Conservation (phyloP, 768 basidiomycete species). For the Guyanaporus albipodus region DNA sequence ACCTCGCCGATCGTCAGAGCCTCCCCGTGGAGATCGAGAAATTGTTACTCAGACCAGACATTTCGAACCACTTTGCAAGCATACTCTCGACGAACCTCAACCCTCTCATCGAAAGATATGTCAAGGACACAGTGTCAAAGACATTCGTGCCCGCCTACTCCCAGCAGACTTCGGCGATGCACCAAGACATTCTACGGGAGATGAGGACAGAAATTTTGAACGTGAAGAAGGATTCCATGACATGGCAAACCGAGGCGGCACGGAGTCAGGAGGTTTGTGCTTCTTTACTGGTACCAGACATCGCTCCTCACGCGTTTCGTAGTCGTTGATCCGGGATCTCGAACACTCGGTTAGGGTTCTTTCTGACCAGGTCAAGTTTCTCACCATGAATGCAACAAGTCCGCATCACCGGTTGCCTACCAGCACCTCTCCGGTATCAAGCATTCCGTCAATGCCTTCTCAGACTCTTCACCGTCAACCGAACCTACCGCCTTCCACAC, state of each 20-base stretch:
- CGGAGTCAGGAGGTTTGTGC: slow-evolving; percentile 70
- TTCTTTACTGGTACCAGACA: background rate
- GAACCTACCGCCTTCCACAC: slow-evolving; percentile 37
- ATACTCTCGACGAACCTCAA: slow-evolving; percentile 68
- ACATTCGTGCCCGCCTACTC: slow-evolving; percentile 73
- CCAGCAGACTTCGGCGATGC: slow-evolving; percentile 69
- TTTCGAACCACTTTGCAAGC: slow-evolving; percentile 72
- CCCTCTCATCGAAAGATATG: slow-evolving; percentile 74
- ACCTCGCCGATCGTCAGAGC: slow-evolving; percentile 40
- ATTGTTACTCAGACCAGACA: slow-evolving; percentile 68
- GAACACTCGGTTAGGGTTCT: slow-evolving; percentile 73
- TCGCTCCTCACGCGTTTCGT: slow-evolving; percentile 9
- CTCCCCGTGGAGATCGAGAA: slow-evolving; percentile 79
- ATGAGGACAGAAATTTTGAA: slow-evolving; percentile 70
- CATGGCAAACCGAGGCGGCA: slow-evolving; percentile 78
- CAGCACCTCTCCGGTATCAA: slow-evolving; percentile 33
- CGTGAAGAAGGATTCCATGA: slow-evolving; percentile 74
- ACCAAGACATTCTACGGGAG: slow-evolving; percentile 76
- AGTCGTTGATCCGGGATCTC: slow-evolving; percentile 76
- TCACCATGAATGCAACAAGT: slow-evolving; percentile 52
- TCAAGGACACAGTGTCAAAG: slow-evolving; percentile 75
- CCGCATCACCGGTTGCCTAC: slow-evolving; percentile 33
- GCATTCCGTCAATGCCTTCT: slow-evolving; percentile 36
- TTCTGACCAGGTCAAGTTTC: slow-evolving; percentile 79
- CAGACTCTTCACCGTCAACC: slow-evolving; percentile 35